Evolutionary conservation across 2,329 filamentous ascomycete genomes (phyloP), one percentile per base, ranked within the genome.

Genomic region (Drechslerella stenobrocha): DNA sequence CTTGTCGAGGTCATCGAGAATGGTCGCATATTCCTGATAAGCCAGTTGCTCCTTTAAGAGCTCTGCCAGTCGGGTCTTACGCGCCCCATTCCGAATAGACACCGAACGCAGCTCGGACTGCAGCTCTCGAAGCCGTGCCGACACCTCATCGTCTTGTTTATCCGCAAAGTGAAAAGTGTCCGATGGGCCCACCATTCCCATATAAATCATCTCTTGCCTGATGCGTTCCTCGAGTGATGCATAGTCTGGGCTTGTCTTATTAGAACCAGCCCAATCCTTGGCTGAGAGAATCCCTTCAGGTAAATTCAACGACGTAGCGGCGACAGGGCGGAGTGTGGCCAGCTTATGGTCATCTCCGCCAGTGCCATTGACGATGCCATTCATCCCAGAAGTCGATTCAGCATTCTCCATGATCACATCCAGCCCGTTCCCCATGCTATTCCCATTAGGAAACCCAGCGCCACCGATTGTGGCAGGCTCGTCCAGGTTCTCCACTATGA

Each of bases 21-120:
- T 98, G 58, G 90, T 96, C 76, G 87, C 88, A 79, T 96, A 98
- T 76, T 98, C 93, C 75, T 98, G 93, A 78, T 93, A 87, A 0
- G 93, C 93, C 84, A 98, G 92, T 71, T 90, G 86, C 75, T 96
- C 91, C 73, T 90, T 88, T 5, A 93, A 89, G 24, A 96, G 82
- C 34, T 96, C 91, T 0, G 89, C 85, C 8, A 98, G 81, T 1
- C 91, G 84, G 4, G 89, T 82, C 77, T 97, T 97, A 70, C 90
- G 87, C 3, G 92, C 90, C 35, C 91, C 92, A 76, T 98, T 98
- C 76, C 88, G 80, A 58, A 95, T 84, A 76, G 88, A 88, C 75
- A 93, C 87, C 64, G 90, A 85, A 71, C 89, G 87, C 1, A 98
- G 82, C 52, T 89, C 86, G 52, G 83, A 81, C 75, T 98, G 93